phyloP scores from a whole-genome alignment of 176 grass and related monocot genomes.

The Oryza coarctata region DNA sequence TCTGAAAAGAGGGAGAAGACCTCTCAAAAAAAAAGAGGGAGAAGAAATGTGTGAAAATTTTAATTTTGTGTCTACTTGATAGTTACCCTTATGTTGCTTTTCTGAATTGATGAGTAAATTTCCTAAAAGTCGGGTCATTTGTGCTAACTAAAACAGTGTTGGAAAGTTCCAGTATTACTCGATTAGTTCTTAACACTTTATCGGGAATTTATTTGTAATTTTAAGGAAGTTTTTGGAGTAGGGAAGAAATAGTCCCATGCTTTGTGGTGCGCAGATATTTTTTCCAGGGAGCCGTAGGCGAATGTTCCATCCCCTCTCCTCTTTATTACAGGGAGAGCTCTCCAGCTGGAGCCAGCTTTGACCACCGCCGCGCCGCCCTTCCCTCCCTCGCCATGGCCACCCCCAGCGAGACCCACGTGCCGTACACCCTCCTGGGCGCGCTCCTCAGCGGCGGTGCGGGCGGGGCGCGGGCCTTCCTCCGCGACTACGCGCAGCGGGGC shows the following conservation, averaged over 20 bases:
- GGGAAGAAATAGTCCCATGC: not conserved
- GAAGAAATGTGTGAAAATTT: not conserved
- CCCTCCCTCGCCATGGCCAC: not conserved
- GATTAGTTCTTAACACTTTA: too few species aligned
- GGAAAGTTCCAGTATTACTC: too few species aligned
- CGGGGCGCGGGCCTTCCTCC: conserved; percentile 55
- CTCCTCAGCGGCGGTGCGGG: conserved; percentile 52
- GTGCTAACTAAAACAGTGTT: too few species aligned
- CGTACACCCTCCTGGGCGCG: conserved; percentile 75
- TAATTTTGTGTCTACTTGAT: not conserved
- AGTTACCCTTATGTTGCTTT: not conserved
- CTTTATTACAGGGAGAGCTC: not conserved
- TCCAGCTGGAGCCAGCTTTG: too few species aligned
- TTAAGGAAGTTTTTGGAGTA: not conserved
- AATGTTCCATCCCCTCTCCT: conserved; percentile 16
- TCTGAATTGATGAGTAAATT: not conserved
- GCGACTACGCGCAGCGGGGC: conserved; percentile 60
- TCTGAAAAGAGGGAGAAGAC: not conserved
- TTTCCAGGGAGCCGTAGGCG: conserved; percentile 29
- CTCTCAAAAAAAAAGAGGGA: too few species aligned
- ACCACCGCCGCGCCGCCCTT: not conserved
- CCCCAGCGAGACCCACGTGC: conserved; percentile 32
- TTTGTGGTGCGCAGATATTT: conserved; percentile 4
- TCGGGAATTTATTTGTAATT: too few species aligned
- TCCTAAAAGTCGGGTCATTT: not conserved